Evolutionary conservation across 768 basidiomycete species (phyloP).

Genomic region (Filobasidium floriforme): DNA sequence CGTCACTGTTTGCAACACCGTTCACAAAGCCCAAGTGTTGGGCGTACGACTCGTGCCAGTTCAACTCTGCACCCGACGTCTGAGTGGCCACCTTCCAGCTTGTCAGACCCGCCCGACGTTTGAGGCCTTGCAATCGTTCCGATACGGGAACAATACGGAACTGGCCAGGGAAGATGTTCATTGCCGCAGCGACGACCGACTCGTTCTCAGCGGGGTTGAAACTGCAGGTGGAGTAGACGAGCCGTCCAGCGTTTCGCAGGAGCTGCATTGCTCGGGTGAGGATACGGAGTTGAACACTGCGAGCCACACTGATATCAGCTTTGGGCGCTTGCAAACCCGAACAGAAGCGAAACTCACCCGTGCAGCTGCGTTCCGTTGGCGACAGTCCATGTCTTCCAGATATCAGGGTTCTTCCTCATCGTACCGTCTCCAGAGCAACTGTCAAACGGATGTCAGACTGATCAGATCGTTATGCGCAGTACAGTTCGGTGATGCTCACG

Average conservation of each 20-base stretch:
- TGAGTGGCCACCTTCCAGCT: conserved; percentile 64
- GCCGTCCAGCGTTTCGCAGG: conserved; percentile 72
- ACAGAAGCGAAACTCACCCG: conserved; percentile 50
- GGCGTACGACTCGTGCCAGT: conserved; percentile 28
- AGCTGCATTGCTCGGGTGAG: conserved; percentile 86
- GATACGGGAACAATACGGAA: conserved; percentile 17
- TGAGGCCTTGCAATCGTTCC: conserved; percentile 58
- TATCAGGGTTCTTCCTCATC: conserved; percentile 82
- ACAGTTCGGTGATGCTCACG: conserved; percentile 48
- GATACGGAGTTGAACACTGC: conserved; percentile 83
- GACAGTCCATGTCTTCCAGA: conserved; percentile 87
- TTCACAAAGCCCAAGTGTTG: conserved; percentile 15
- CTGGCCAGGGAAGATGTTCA: conserved; percentile 60
- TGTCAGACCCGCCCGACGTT: conserved; percentile 66
- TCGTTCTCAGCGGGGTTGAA: conserved; percentile 97
- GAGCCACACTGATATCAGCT: background rate
- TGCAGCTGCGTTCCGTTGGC: conserved; percentile 88
- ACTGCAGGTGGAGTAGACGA: conserved; percentile 97
- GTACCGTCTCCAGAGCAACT: conserved; percentile 88
- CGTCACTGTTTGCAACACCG: conserved; percentile 51
- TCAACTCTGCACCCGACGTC: conserved; percentile 23
- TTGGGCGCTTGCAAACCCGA: background rate
- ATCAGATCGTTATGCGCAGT: background rate
- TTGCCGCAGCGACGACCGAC: conserved; percentile 79
- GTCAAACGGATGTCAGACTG: background rate